These are phyloP conservation scores for Trichoderma oligosporum DNA, from an alignment of 2,329 filamentous ascomycete species.

Conservation along the genomic window DNA sequence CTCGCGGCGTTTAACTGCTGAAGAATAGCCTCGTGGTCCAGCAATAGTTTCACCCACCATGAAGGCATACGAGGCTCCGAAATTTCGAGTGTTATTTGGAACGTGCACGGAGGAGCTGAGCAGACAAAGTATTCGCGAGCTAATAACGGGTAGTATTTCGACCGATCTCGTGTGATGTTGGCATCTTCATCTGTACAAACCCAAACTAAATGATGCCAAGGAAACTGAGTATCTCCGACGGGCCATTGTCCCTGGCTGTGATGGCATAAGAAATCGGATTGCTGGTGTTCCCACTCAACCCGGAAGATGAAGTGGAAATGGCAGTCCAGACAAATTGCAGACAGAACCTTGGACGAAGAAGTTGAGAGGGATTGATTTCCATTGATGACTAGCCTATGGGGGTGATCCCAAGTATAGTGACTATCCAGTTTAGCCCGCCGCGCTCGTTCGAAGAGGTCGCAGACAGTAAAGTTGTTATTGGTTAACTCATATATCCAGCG, in stretches of 20 bases:
- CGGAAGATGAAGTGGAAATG: slow-evolving; percentile 42
- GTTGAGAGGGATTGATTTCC: slow-evolving; percentile 38
- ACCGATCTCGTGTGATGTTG: slow-evolving; percentile 25
- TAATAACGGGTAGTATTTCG: slow-evolving; percentile 39
- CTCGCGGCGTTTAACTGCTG: slow-evolving; percentile 39
- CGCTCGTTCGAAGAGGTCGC: slow-evolving; percentile 37
- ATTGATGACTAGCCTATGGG: slow-evolving; percentile 37
- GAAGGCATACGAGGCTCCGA: slow-evolving; percentile 45
- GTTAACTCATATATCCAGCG: slow-evolving; percentile 42
- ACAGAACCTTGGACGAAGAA: slow-evolving; percentile 29
- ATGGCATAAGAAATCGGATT: slow-evolving; percentile 32
- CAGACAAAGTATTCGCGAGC: slow-evolving; percentile 41
- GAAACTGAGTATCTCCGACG: slow-evolving; percentile 33
- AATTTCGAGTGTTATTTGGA: slow-evolving; percentile 46
- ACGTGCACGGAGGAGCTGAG: slow-evolving; percentile 40
- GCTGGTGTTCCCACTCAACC: slow-evolving; percentile 32
- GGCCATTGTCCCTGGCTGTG: slow-evolving; percentile 35
- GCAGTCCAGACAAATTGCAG: slow-evolving; percentile 40
- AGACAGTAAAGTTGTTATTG: slow-evolving; percentile 36
- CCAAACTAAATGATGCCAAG: slow-evolving; percentile 40
- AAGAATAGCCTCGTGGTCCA: slow-evolving; percentile 44
- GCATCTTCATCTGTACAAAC: slow-evolving; percentile 30
- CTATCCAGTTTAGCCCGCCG: slow-evolving; percentile 30
- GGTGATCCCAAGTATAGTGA: slow-evolving; percentile 35
- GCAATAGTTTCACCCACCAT: slow-evolving; percentile 42